Conservation (phyloP, 352 stramenopile genomes). For the Globisporangium nunn region DNA sequence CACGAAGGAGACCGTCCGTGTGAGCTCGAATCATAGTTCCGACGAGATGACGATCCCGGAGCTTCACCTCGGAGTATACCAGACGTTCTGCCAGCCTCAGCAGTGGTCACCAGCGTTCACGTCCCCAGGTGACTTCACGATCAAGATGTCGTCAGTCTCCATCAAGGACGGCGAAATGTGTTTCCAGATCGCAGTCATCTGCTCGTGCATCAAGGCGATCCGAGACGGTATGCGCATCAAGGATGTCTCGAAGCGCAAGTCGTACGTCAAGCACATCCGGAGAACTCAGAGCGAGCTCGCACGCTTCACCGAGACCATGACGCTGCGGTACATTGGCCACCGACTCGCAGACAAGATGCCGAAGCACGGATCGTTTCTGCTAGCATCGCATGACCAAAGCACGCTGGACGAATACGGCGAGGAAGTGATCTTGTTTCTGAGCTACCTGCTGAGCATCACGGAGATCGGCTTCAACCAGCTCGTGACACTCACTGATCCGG, state of each 20-base stretch:
- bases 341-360: constrained; percentile 50
- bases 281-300: constrained; percentile 43
- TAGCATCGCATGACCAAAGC: constrained; percentile 21
- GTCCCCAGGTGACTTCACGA: constrained; percentile 67
- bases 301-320: constrained; percentile 47
- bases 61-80: constrained; percentile 55
- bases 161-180: constrained; percentile 32
- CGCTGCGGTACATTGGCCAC: constrained; percentile 58
- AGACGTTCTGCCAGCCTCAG: constrained; percentile 54
- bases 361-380: constrained; percentile 18
- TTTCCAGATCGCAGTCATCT: constrained; percentile 54
- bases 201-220: constrained; percentile 42
- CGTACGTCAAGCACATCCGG: constrained; percentile 57
- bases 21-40: background rate
- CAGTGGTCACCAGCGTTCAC: constrained; percentile 72
- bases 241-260: constrained; percentile 43
- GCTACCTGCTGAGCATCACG: constrained; percentile 58
- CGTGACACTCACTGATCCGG: constrained; percentile 43
- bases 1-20: constrained; percentile 2
- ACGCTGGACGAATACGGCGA: constrained; percentile 49
- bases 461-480: constrained; percentile 63
- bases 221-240: constrained; percentile 33
- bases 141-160: constrained; percentile 48
- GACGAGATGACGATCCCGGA: constrained; percentile 68
- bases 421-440: constrained; percentile 45